phyloP scores from a whole-genome alignment of 257 asterid species.

The Catharanthus roseus region DNA sequence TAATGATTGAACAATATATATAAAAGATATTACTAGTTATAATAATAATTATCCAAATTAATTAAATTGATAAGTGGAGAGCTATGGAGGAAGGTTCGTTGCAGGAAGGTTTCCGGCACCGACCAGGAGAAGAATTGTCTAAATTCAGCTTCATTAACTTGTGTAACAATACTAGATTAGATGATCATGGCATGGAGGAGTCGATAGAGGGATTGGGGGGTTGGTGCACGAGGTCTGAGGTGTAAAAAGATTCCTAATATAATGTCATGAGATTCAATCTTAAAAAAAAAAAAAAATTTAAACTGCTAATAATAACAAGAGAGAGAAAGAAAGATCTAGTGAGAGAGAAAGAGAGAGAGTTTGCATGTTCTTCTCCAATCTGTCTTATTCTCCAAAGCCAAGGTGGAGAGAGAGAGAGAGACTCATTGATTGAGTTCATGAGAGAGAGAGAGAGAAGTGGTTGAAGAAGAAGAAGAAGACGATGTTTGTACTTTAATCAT shows the following conservation, averaged over 20 bases:
- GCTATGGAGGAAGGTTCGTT: conserved; percentile 18
- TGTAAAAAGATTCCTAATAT: conserved; percentile 5
- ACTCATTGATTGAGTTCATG: not conserved
- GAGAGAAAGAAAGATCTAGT: no score
- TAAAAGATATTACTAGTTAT: no score
- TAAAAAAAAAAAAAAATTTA: no score
- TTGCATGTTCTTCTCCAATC: not conserved
- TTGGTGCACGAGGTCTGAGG: conserved; percentile 19
- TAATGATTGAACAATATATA: not conserved
- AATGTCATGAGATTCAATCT: not conserved
- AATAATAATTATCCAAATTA: no score
- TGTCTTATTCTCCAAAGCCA: conserved; percentile 3
- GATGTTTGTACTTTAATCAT: not conserved
- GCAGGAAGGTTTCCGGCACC: conserved; percentile 17
- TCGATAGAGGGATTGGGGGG: no score
- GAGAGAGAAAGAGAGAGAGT: no score
- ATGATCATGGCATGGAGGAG: no score
- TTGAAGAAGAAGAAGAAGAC: not conserved
- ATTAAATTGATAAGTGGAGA: not conserved
- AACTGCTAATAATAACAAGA: no score
- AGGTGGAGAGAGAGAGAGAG: not conserved
- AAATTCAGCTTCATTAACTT: conserved; percentile 6
- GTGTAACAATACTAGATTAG: not conserved
- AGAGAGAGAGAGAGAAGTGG: no score
- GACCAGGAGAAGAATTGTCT: conserved; percentile 6